Conservation (phyloP, 176 grass and related monocot species). For the Miscanthus lutarioriparius region DNA sequence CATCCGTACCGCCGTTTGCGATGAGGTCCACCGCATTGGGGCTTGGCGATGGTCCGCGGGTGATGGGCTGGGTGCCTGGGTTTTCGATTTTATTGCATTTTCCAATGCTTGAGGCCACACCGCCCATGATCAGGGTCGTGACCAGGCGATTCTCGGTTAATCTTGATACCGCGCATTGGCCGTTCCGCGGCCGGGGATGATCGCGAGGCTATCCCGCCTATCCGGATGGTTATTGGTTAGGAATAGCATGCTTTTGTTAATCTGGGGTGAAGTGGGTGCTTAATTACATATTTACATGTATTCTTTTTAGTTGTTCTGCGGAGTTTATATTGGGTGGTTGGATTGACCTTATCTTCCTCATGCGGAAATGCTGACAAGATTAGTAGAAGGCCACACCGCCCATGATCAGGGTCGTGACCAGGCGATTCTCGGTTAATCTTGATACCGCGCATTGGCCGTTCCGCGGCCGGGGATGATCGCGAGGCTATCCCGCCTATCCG, state of each 20-base stretch:
- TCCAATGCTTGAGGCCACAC: background rate
- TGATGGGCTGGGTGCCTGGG: background rate
- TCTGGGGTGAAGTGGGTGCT: slow-evolving; percentile 7
- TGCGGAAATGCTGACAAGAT: slow-evolving; percentile 2
- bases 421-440: background rate
- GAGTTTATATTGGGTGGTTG: slow-evolving; percentile 8
- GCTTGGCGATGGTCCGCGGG: slow-evolving; percentile 5
- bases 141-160: background rate
- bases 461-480: background rate
- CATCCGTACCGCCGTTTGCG: background rate
- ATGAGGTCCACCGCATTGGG: slow-evolving; percentile 16
- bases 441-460: background rate
- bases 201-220: no score
- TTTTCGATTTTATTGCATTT: background rate
- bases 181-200: background rate
- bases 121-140: background rate
- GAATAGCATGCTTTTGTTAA: slow-evolving; percentile 20
- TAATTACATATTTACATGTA: background rate
- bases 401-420: slow-evolving; percentile 5
- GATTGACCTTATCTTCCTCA: background rate
- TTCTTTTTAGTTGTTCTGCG: background rate
- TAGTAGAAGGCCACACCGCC: background rate
- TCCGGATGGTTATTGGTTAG: background rate
- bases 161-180: background rate
- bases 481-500: no score